Evolutionary conservation across 805 yeast species (phyloP), one percentile per base, ranked within the genome.

Genomic region (Ogataea philodendri): DNA sequence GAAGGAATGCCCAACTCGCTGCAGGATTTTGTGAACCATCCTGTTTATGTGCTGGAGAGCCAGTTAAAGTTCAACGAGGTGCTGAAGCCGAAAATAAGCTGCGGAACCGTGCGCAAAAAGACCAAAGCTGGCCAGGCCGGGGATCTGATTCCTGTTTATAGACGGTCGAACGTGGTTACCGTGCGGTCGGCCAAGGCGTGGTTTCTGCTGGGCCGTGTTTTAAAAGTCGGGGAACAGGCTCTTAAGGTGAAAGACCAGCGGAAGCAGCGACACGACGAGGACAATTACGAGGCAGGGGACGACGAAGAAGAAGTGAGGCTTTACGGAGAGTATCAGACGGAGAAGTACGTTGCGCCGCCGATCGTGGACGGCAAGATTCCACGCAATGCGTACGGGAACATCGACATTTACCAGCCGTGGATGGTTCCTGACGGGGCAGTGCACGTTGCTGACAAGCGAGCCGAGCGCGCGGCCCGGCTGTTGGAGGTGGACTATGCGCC

Each of bases 1-100:
- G 97, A 93, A 53, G 96, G 95, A 0, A 80, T 90, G 72, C 98
- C 98, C 0, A 78, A 79, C 37, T 84, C 76, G 49, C 63, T 87
- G 16, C 81, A 78, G 33, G 97, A 88, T 47, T 85, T 89, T 56
- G 80, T 78, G 33, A 80, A 80, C 32, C 98, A 93, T 59, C 98
- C 98, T 0, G 60, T 79, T 9, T 93, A 81, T 58, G 93, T 83
- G 0, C 57, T 93, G 9, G 95, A 85, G 55, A 69, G 77, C 3
- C 94, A 88, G 45, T 55, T 93, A 21, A 71, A 72, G 31, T 71
- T 74, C 33, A 83, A 81, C 54, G 96, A 93, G 54, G 69, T 88
- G 5, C 57, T 90, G 4, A 69, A 70, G 35, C 86, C 89, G 0
- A 74, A 69, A 49, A 79, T 71, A 24, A 74, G 78, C 15, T 81